These are phyloP conservation scores for Penicillium soppii DNA, from an alignment of 495 filamentous ascomycete genomes.

Conservation along the genomic window DNA sequence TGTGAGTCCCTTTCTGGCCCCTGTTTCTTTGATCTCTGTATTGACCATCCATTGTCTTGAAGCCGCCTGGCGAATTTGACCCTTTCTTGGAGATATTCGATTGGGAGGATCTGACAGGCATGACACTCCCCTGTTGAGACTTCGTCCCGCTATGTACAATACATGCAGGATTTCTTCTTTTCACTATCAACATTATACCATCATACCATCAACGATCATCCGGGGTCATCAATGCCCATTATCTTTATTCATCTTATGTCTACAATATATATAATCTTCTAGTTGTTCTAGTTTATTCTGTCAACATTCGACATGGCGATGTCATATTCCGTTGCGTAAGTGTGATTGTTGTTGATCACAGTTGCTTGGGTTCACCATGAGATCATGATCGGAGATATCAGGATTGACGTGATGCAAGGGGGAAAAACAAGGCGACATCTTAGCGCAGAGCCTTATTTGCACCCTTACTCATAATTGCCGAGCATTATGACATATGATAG, in stretches of 20 bases:
- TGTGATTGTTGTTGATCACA: neutral
- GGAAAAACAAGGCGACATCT: neutral
- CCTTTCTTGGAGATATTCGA: slow-evolving; percentile 46
- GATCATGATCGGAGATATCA: slow-evolving; percentile 13
- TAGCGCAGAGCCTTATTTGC: neutral
- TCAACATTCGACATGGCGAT: neutral
- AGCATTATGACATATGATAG: neutral
- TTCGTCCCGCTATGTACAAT: too few species aligned
- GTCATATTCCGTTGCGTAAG: neutral
- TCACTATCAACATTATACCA: neutral
- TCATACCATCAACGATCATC: neutral
- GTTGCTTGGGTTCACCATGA: slow-evolving; percentile 1
- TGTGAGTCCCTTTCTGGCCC: slow-evolving; percentile 31
- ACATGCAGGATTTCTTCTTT: neutral
- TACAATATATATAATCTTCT: neutral
- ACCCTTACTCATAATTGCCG: neutral
- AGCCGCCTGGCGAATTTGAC: slow-evolving; percentile 41
- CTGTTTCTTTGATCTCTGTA: neutral
- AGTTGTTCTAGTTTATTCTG: neutral
- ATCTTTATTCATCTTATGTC: too few species aligned
- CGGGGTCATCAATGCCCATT: neutral
- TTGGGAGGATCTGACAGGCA: slow-evolving; percentile 42
- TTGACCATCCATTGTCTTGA: neutral
- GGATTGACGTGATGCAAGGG: slow-evolving; percentile 12
- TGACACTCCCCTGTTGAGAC: slow-evolving; percentile 31